Base-by-base conservation (phyloP, 352 stramenopile genomes). In the Phytophthora pinifolia region DNA sequence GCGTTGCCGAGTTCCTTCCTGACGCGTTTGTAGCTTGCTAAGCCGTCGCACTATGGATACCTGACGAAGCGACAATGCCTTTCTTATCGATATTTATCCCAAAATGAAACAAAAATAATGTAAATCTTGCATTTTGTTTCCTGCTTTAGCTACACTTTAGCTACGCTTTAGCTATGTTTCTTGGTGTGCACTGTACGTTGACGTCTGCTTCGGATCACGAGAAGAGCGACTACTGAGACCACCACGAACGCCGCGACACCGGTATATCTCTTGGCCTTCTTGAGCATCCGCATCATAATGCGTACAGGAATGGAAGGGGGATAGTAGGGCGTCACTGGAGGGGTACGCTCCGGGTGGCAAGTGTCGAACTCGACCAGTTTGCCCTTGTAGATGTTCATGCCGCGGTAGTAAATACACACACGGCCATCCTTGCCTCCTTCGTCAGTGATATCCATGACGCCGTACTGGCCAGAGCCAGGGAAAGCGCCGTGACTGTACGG, bases 401-500 rank as follows among this genome's bases (percentile, higher is more conserved):
- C 85, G 12, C 82, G 74, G 46, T 83, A 95, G 36, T 79, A 69
- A 22, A 92, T 48, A 50, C 85, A 93, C 13, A 92, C 68, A 8
- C 69, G 67, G 7, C 70, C 59, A 15, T 75, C 60, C 41, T 92
- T 75, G 7, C 62, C 64, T 9, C 80, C 81, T 54, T 92, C 79
- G 44, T 95, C 85, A 0, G 65, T 71, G n/a, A 95, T 67, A 59
- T 91, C 79, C 66, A 95, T 64, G n/a, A 93, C 34, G 7, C 75
- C 85, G 47, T 91, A 95, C 54, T 93, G 85, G 1, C 83, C 86
- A 6, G 83, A 72, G 9, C 88, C 86, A 17, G 86, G 77, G 49
- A 89, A 83, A 22, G 74, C 75, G 4, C 88, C 88, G 50, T 96
- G 86, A 56, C 79, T 93, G 54, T 96, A 96, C 0, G 88, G 86